phyloP scores from a whole-genome alignment of 2,329 filamentous ascomycete species.

The Clarireedia hainanense region DNA sequence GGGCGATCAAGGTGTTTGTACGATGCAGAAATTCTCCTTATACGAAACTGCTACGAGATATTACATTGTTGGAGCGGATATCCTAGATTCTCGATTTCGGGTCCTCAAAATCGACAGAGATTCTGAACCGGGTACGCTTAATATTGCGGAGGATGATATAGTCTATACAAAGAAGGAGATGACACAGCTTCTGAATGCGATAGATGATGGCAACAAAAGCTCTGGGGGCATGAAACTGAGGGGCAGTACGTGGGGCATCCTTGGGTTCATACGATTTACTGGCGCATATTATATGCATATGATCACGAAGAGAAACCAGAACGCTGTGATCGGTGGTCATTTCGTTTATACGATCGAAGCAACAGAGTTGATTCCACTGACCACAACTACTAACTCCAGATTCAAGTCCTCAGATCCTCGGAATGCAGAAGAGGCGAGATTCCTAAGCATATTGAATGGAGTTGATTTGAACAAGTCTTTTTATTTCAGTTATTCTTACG shows the following conservation, averaged over 20 bases:
- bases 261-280: conserved; percentile 95
- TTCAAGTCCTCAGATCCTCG: conserved; percentile 64
- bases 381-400: conserved; percentile 57
- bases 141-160: conserved; percentile 87
- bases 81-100: conserved; percentile 79
- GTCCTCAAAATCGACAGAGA: conserved; percentile 94
- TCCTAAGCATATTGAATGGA: conserved; percentile 81
- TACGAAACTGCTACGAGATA: conserved; percentile 93
- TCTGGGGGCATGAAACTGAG: conserved; percentile 85
- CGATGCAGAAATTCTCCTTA: conserved; percentile 94
- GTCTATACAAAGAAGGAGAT: conserved; percentile 90
- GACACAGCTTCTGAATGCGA: conserved; percentile 84
- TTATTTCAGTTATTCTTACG: conserved; percentile 98
- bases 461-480: conserved; percentile 86
- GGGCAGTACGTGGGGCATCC: conserved; percentile 84
- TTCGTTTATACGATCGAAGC: conserved; percentile 93
- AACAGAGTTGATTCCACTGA: conserved; percentile 84
- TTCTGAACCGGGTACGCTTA: conserved; percentile 68
- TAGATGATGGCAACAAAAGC: conserved; percentile 88
- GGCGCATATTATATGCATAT: conserved; percentile 95
- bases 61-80: conserved; percentile 89
- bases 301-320: conserved; percentile 91
- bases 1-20: conserved; percentile 39
- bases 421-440: conserved; percentile 83
- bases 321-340: conserved; percentile 92